A percentile compares a stretch with the other conserved stretches of the same genome.
Evolutionary conservation across 176 grass and related monocot species (phyloP).

Genomic region (Luzula sylvatica): DNA sequence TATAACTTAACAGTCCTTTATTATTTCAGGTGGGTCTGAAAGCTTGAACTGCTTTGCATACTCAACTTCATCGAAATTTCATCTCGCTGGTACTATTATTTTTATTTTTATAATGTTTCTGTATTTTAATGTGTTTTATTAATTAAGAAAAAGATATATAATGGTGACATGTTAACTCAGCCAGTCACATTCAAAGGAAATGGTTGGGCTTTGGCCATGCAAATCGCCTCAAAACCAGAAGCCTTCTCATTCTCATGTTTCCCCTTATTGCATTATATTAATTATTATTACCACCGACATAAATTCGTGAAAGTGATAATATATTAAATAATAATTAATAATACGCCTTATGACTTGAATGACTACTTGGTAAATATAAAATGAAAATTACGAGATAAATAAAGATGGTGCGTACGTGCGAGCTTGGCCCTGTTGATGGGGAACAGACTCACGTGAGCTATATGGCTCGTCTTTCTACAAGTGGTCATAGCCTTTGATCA

Average conservation of each 20-base stretch:
- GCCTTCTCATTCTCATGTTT: not conserved
- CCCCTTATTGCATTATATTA: not conserved
- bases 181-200: not conserved
- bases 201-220: not conserved
- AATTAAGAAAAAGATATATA: not conserved
- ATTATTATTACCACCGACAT: slow-evolving; percentile 1
- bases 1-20: not conserved
- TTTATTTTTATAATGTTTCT: no score
- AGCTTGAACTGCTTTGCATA: not conserved
- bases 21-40: not conserved
- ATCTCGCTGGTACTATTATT: no score
- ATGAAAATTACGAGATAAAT: not conserved
- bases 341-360: no score
- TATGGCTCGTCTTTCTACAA: not conserved
- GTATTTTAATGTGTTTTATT: no score
- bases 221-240: not conserved
- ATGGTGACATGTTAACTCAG: not conserved
- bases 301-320: slow-evolving; percentile 13
- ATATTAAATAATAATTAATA: no score
- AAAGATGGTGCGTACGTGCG: not conserved
- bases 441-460: slow-evolving; percentile 8
- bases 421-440: not conserved
- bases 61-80: not conserved
- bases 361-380: not conserved
- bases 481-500: no score